These are phyloP conservation scores for Metschnikowia colocasiae DNA, from an alignment of 805 yeast genomes.

Conservation along the genomic window DNA sequence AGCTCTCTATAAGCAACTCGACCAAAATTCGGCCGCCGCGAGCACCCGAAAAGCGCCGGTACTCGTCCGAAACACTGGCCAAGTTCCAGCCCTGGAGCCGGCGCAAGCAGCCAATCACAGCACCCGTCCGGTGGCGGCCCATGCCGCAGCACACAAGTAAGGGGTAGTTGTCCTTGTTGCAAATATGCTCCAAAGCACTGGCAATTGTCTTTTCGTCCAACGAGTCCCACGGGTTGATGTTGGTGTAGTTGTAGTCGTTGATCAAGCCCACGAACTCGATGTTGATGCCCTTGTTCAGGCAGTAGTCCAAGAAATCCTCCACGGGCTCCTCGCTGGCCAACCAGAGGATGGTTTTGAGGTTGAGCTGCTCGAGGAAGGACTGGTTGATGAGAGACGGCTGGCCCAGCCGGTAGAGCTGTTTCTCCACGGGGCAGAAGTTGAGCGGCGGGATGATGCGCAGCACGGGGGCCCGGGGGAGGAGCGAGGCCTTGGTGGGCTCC, in stretches of 20 bases:
- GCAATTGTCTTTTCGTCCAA: slow-evolving; percentile 77
- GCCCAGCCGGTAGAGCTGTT: slow-evolving; percentile 81
- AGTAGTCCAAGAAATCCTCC: slow-evolving; percentile 80
- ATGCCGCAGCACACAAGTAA: slow-evolving; percentile 92
- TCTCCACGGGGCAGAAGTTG: slow-evolving; percentile 93
- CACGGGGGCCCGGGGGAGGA: slow-evolving; percentile 49
- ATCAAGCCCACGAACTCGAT: slow-evolving; percentile 80
- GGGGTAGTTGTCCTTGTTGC: slow-evolving; percentile 74
- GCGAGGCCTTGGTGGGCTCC: slow-evolving; percentile 3
- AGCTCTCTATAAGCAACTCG: slow-evolving; percentile 76
- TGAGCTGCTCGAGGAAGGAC: slow-evolving; percentile 71
- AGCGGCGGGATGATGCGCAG: slow-evolving; percentile 84
- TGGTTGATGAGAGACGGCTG: slow-evolving; percentile 94
- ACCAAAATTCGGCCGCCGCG: slow-evolving; percentile 90
- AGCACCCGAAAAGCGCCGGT: slow-evolving; percentile 88
- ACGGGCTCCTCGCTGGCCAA: slow-evolving; percentile 93
- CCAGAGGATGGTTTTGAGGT: slow-evolving; percentile 84
- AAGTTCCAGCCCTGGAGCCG: slow-evolving; percentile 96
- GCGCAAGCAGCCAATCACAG: slow-evolving; percentile 90
- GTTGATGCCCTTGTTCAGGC: slow-evolving; percentile 65
- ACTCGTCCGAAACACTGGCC: slow-evolving; percentile 88
- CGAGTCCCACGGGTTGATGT: slow-evolving; percentile 90
- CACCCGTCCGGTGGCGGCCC: slow-evolving; percentile 98
- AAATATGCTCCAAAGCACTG: slow-evolving; percentile 72
- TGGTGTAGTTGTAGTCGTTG: slow-evolving; percentile 58